Base-by-base conservation (phyloP, 371 early-diverging fungal genomes). In the Apophysomyces ossiformis region DNA sequence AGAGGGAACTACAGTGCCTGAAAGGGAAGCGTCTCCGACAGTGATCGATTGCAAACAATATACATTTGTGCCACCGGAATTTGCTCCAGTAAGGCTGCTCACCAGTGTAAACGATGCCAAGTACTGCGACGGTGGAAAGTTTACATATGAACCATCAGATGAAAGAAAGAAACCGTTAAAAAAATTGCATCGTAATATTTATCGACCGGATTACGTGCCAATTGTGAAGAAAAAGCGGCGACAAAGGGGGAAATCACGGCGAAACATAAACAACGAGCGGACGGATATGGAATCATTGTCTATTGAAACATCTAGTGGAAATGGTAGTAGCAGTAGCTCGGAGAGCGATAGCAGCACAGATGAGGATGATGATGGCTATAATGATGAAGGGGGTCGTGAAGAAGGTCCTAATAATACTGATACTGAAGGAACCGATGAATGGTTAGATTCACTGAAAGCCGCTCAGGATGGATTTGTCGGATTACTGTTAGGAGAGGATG, bases 101-200 rank as follows among this genome's bases (percentile, higher is more conserved):
- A 68, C 62, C 16, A 41, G 69, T 12, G 81, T 83, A 5, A 76
- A 83, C 21, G 79, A 83, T 64, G 67, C 81, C 0, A 83, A 83
- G 47, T 83, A 83, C 44, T 67, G 60, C 11, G 68, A 73, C 18
- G 84, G 84, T n/a, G 84, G 84, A 1, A 83, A 83, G 65, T 83
- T 83, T 50, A 78, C 70, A 21, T 81, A 79, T 37, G 60, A 69
- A 5, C 69, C 71, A 47, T 37, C 39, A 13, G 58, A 66, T n/a
- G 37, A 65, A 50, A 21, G 7, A 18, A 50, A 50, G 54, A 50
- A 21, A 21, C 4, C 54, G 4, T 18, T 26, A 9, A 16, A 26
- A 4, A 50, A 50, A 50, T 50, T 21, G 21, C 70, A 69, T 47
- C 67, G 72, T 7, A 64, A 50, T 6, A 58, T 60, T 4, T 83